Conservation (phyloP, 2,329 filamentous ascomycete species). For the Apiospora pterosperma region DNA sequence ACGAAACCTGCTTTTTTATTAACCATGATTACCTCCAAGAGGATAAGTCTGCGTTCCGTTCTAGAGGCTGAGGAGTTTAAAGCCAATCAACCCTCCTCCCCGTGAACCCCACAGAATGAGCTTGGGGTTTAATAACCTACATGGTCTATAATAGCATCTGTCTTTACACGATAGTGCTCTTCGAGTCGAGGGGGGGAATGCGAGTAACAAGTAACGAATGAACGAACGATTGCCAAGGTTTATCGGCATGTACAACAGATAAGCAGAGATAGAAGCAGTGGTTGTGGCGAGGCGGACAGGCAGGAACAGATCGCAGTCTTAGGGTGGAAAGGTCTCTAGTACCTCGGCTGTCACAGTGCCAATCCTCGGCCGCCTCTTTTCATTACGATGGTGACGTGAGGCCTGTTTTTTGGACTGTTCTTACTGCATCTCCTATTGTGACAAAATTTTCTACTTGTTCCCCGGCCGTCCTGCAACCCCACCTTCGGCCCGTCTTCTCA, state of each 20-base stretch:
- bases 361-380: background rate
- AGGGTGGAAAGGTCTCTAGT: background rate
- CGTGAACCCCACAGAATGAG: background rate
- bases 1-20: no score
- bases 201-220: no score
- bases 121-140: background rate
- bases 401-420: background rate
- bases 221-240: no score
- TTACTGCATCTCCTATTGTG: background rate
- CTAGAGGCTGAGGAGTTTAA: background rate
- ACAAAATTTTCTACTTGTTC: background rate
- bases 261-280: no score
- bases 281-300: no score
- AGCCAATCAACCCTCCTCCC: background rate
- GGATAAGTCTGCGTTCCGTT: background rate
- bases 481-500: conserved; percentile 1
- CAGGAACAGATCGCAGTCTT: background rate
- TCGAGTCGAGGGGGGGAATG: no score
- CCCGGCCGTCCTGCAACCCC: background rate
- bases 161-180: no score
- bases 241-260: no score
- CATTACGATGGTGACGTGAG: background rate
- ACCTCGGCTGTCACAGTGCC: background rate
- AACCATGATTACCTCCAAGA: background rate
- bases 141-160: no score